Conservation (phyloP, 345 rosid species). For the Reutealis trisperma region DNA sequence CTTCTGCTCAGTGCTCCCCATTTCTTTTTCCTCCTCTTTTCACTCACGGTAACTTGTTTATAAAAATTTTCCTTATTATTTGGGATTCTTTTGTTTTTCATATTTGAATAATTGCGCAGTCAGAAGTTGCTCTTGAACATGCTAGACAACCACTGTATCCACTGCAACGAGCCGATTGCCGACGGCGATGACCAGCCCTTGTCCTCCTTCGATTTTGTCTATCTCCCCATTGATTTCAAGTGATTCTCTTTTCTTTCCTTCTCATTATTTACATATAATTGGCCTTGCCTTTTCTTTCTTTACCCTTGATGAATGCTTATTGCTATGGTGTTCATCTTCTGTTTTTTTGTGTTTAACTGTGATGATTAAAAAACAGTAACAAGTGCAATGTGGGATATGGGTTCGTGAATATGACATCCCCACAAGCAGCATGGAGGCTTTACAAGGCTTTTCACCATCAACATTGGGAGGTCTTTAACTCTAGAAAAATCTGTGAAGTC, state of each 20-base stretch:
- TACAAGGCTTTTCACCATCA: constrained; percentile 80
- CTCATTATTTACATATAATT: background rate
- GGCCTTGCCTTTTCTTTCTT: background rate
- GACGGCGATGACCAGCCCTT: constrained; percentile 50
- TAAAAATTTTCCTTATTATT: background rate
- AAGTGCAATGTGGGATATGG: constrained; percentile 97
- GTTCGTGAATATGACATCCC: constrained; percentile 95
- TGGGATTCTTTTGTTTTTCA: background rate
- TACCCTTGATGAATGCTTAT: background rate
- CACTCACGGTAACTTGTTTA: background rate
- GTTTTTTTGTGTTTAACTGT: background rate
- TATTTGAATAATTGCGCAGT: constrained; percentile 15
- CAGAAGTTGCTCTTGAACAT: constrained; percentile 54
- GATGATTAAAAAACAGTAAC: constrained; percentile 48
- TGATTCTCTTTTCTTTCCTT: constrained; percentile 23
- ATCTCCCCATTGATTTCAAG: constrained; percentile 95
- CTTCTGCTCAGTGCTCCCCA: background rate
- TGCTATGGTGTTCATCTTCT: background rate
- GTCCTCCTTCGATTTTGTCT: constrained; percentile 90
- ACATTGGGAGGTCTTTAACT: constrained; percentile 75
- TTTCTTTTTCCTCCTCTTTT: too few relatives aligned
- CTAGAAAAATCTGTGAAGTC: constrained; percentile 84
- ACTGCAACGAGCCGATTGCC: constrained; percentile 74
- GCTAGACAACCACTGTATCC: constrained; percentile 89
- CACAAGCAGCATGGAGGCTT: constrained; percentile 70